Percentiles rank a stretch among this genome's conserved stretches.
phyloP scores from a whole-genome alignment of 257 asterid species.

The Lycium ferocissimum region DNA sequence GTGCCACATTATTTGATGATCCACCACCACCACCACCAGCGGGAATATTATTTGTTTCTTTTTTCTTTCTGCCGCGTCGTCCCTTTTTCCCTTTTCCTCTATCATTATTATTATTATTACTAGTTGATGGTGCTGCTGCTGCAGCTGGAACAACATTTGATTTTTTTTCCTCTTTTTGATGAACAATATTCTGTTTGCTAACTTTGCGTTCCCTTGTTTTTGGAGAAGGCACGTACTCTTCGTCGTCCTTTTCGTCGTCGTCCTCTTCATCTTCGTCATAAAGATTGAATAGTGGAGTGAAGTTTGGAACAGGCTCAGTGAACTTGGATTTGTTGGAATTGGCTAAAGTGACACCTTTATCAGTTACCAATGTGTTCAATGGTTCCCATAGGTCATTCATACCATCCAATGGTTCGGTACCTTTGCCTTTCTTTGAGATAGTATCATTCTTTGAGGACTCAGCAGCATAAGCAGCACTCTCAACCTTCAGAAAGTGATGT shows the following conservation, averaged over 20 bases:
- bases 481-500: background rate
- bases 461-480: background rate
- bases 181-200: background rate
- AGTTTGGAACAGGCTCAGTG: background rate
- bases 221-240: background rate
- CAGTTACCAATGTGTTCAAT: slow-evolving; percentile 2
- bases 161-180: background rate
- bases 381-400: slow-evolving; percentile 27
- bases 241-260: background rate
- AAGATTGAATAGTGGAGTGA: background rate
- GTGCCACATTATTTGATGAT: background rate
- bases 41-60: background rate
- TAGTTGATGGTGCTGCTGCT: background rate
- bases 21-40: background rate
- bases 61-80: slow-evolving; percentile 16
- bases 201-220: background rate
- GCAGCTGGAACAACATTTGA: background rate
- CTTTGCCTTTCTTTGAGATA: background rate
- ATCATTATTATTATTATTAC: background rate
- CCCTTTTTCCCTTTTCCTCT: slow-evolving; percentile 18
- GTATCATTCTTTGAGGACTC: slow-evolving; percentile 14
- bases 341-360: background rate
- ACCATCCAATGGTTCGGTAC: background rate
- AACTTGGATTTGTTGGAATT: slow-evolving; percentile 17
- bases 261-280: background rate